Base-by-base conservation (phyloP, 2,329 filamentous ascomycete genomes). In the Diaporthe nobilis region DNA sequence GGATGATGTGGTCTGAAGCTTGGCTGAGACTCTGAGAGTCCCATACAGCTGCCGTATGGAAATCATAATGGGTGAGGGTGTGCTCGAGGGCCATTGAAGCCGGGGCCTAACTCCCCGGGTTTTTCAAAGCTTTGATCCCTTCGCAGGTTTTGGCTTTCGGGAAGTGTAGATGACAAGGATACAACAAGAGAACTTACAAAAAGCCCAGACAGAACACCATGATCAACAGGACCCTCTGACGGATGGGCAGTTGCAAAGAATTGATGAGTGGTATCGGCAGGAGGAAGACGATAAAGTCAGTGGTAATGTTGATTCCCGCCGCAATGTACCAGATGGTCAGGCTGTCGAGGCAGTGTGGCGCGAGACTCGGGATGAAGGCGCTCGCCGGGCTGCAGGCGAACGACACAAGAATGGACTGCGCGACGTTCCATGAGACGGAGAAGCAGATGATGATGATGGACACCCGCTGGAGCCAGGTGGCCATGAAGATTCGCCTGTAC, bases 231-330 rank as follows among this genome's bases (percentile, higher is more conserved):
- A 75, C 42, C 60, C 75, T 78, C 53, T 79, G 78, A 4, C 75
- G 75, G 13, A 7, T 58, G 2, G 78, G 83, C 13, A 85, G 78
- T 39, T 84, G 81, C 47, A 85, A 76, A 44, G 81, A 82, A 77
- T 81, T 82, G 76, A 85, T 81, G n/a, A 82, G 80, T 0, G 84
- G 84, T 20, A 85, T 83, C 4, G 84, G 84, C 55, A 85, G 81
- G 22, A 83, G 77, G 72, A 85, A 84, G 10, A 85, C 77, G 37
- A 83, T 78, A 61, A 85, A 78, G 70, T 85, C 83, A 49, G 83
- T 85, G 15, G 79, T 76, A 47, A 85, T 78, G 77, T 85, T 85
- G 77, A 85, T 81, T 39, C 79, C 81, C 51, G 79, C 76, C 58
- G 77, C 79, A 63, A 80, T 73, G 39, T 80, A 80, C 80, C 80